A percentile compares a stretch with the other conserved stretches of the same genome.
These are phyloP conservation scores for Rhodotorula sp. DNA, from an alignment of 1,284 basidiomycete species.

Conservation along the genomic window DNA sequence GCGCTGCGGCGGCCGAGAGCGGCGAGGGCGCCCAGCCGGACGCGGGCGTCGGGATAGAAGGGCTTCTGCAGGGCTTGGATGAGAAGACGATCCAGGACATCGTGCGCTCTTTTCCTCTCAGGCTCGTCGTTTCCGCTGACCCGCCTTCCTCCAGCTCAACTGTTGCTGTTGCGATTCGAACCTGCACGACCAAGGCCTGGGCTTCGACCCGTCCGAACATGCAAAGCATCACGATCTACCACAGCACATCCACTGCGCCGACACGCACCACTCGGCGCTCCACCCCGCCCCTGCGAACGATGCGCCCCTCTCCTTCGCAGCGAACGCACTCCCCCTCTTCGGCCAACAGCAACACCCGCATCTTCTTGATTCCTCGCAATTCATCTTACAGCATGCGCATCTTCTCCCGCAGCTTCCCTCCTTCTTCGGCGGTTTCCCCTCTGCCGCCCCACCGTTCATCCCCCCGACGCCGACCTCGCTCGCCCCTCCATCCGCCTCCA, in stretches of 20 bases:
- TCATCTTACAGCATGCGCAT: not conserved
- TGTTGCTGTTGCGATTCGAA: slow-evolving; percentile 38
- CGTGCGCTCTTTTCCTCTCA: slow-evolving; percentile 13
- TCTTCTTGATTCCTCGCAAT: slow-evolving; percentile 26
- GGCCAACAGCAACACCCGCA: not conserved
- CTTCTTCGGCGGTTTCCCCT: not conserved
- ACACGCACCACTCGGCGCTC: not conserved
- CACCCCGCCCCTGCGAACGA: no score
- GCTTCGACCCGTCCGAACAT: slow-evolving; percentile 27
- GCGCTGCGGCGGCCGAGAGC: not conserved
- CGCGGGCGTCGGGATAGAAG: slow-evolving; percentile 4
- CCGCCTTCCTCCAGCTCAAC: slow-evolving; percentile 15
- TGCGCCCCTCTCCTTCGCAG: not conserved
- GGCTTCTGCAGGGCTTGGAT: slow-evolving; percentile 32
- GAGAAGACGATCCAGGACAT: slow-evolving; percentile 38
- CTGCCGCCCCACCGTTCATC: not conserved
- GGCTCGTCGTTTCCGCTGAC: not conserved
- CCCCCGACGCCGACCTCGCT: not conserved
- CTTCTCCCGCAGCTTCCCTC: not conserved
- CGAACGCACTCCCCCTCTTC: not conserved
- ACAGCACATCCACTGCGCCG: slow-evolving; percentile 27
- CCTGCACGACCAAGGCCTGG: slow-evolving; percentile 18
- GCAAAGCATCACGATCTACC: slow-evolving; percentile 11
- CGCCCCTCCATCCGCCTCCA: not conserved
- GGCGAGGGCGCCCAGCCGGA: not conserved